Percentiles rank a stretch among this genome's conserved stretches.
These are phyloP conservation scores for Mikania micrantha DNA, from an alignment of 129 eudicot species.

Conservation along the genomic window DNA sequence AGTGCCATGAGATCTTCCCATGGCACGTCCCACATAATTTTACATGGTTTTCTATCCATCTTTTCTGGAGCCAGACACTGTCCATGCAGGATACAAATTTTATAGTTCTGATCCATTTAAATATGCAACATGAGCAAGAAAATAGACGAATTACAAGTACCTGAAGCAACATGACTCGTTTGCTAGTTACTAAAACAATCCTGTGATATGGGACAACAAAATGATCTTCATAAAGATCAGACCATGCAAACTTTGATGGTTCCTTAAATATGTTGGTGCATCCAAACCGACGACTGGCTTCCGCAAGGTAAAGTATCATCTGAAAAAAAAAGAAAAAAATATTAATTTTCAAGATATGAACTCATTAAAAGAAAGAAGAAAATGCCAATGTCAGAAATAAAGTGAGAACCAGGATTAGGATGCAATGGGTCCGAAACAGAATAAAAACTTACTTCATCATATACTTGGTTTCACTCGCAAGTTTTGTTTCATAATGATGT, in stretches of 20 bases:
- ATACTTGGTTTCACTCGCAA: neutral
- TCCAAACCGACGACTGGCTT: conserved; percentile 94
- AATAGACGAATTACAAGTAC: conserved; percentile 20
- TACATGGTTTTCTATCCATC: conserved; percentile 90
- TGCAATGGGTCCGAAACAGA: neutral
- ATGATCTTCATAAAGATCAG: conserved; percentile 88
- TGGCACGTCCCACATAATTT: conserved; percentile 94
- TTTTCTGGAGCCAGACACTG: conserved; percentile 70
- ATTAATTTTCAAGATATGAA: neutral
- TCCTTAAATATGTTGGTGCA: conserved; percentile 94
- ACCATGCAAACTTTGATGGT: conserved; percentile 96
- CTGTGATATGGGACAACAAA: conserved; percentile 73
- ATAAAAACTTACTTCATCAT: neutral
- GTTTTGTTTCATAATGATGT: neutral
- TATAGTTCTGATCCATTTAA: conserved; percentile 8
- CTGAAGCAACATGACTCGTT: conserved; percentile 85
- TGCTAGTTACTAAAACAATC: conserved; percentile 81
- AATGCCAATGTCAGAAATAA: neutral
- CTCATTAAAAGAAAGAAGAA: neutral
- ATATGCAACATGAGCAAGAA: neutral
- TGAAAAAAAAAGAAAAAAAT: conserved; percentile 16
- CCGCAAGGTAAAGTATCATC: conserved; percentile 95
- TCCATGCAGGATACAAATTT: conserved; percentile 10
- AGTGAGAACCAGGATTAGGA: neutral
- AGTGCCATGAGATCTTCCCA: conserved; percentile 91